Percentiles rank a stretch among this genome's conserved stretches.
Conservation (phyloP, 164 flowering plant genomes). For the Kalanchoe fedtschenkoi region DNA sequence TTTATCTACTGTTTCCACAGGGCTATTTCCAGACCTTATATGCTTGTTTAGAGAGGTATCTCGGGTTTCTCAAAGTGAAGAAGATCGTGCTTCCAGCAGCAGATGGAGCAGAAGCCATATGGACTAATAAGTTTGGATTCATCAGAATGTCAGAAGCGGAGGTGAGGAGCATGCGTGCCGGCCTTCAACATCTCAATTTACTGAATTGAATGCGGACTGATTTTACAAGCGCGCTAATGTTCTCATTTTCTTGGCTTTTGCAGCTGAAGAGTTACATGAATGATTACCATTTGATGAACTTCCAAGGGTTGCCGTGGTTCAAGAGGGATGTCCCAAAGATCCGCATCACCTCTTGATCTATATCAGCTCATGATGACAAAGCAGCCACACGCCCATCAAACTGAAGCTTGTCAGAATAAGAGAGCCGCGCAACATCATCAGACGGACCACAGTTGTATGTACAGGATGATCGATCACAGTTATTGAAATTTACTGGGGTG, state of each 20-base stretch:
- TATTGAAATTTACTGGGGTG: too few species aligned
- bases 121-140: constrained; percentile 57
- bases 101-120: constrained; percentile 50
- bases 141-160: constrained; percentile 23
- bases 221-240: too few species aligned
- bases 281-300: background rate
- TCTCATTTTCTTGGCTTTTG: background rate
- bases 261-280: background rate
- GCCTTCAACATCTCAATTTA: too few species aligned
- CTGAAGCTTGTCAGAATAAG: background rate
- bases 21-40: constrained; percentile 58
- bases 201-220: too few species aligned
- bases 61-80: constrained; percentile 32
- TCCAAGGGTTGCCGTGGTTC: constrained; percentile 2
- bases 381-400: too few species aligned
- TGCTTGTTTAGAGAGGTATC: constrained; percentile 40
- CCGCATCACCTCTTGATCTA: background rate
- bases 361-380: background rate
- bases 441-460: too few species aligned
- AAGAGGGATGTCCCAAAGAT: background rate
- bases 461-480: too few species aligned
- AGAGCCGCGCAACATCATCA: background rate
- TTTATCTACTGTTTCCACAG: constrained; percentile 17
- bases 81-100: constrained; percentile 60
- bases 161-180: too few species aligned